phyloP scores from a whole-genome alignment of 1,284 basidiomycete genomes.

The Stereum hirsutum region DNA sequence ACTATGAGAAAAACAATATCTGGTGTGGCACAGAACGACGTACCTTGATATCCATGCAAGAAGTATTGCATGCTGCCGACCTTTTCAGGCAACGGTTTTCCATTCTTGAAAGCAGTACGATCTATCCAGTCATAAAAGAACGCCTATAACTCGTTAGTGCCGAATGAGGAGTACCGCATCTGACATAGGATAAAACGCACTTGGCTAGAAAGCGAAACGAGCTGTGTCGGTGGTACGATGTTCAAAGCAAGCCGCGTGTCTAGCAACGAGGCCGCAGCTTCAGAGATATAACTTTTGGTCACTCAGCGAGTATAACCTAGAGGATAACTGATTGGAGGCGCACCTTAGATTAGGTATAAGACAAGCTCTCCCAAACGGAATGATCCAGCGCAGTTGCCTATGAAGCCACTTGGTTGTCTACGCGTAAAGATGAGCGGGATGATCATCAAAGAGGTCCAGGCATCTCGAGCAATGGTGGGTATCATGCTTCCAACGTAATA shows the following conservation, averaged over 20 bases:
- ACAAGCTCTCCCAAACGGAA: conserved; percentile 79
- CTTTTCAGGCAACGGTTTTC: conserved; percentile 74
- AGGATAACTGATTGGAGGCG: conserved; percentile 4
- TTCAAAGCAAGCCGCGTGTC: conserved; percentile 68
- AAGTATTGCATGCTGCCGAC: conserved; percentile 89
- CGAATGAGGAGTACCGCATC: conserved; percentile 6
- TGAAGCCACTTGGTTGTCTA: conserved; percentile 90
- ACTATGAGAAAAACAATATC: neutral
- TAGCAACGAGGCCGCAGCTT: conserved; percentile 82
- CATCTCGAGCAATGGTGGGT: too few species aligned
- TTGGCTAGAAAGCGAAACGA: conserved; percentile 75
- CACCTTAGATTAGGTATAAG: conserved; percentile 81
- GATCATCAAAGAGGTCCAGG: neutral
- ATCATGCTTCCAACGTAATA: too few species aligned
- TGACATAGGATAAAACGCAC: conserved; percentile 28
- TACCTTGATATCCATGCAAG: conserved; percentile 75
- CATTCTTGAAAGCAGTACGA: conserved; percentile 67
- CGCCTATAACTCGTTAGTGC: conserved; percentile 38
- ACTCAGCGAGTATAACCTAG: neutral
- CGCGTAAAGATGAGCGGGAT: neutral
- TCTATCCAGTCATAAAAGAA: conserved; percentile 91
- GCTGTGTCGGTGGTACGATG: conserved; percentile 82
- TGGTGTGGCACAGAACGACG: conserved; percentile 3
- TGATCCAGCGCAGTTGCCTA: conserved; percentile 76
- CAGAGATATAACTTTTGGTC: conserved; percentile 46